Conservation (phyloP, 805 yeast species). For the Cyberlindnera veronae region DNA sequence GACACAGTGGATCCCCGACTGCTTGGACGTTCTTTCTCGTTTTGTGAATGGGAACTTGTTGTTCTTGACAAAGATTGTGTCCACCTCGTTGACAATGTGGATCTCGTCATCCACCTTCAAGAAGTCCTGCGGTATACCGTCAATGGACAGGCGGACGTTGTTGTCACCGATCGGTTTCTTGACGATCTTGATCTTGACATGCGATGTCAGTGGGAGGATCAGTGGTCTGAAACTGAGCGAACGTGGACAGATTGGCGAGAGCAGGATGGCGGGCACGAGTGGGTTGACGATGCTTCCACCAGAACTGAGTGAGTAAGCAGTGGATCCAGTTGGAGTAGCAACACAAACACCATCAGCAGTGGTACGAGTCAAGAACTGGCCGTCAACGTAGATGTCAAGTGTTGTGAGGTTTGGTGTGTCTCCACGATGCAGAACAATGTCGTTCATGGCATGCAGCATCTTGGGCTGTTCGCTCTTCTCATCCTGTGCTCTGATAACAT, state of each 20-base stretch:
- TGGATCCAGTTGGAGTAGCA: slow-evolving; percentile 92
- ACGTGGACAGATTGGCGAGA: slow-evolving; percentile 91
- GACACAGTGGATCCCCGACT: slow-evolving; percentile 81
- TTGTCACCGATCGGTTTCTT: slow-evolving; percentile 37
- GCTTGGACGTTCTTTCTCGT: slow-evolving; percentile 21
- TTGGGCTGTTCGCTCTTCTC: slow-evolving; percentile 9
- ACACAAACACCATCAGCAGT: slow-evolving; percentile 88
- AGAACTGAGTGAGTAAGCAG: slow-evolving; percentile 84
- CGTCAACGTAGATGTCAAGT: slow-evolving; percentile 81
- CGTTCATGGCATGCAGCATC: slow-evolving; percentile 85
- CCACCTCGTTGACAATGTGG: slow-evolving; percentile 63
- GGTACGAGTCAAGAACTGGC: slow-evolving; percentile 80
- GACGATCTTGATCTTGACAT: slow-evolving; percentile 59
- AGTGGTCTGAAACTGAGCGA: slow-evolving; percentile 88
- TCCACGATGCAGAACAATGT: slow-evolving; percentile 84
- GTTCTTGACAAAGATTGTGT: slow-evolving; percentile 53
- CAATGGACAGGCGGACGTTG: slow-evolving; percentile 65
- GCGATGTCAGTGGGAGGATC: slow-evolving; percentile 74
- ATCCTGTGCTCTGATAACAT: slow-evolving; percentile 38
- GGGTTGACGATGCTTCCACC: slow-evolving; percentile 96
- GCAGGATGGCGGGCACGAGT: slow-evolving; percentile 69
- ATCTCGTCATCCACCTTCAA: slow-evolving; percentile 76
- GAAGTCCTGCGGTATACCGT: slow-evolving; percentile 75
- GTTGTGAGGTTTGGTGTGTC: slow-evolving; percentile 81
- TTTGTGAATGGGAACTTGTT: slow-evolving; percentile 40